These are phyloP conservation scores for Bryum argenteum DNA, from an alignment of 225 moss, liverwort and hornwort genomes.

Conservation along the genomic window DNA sequence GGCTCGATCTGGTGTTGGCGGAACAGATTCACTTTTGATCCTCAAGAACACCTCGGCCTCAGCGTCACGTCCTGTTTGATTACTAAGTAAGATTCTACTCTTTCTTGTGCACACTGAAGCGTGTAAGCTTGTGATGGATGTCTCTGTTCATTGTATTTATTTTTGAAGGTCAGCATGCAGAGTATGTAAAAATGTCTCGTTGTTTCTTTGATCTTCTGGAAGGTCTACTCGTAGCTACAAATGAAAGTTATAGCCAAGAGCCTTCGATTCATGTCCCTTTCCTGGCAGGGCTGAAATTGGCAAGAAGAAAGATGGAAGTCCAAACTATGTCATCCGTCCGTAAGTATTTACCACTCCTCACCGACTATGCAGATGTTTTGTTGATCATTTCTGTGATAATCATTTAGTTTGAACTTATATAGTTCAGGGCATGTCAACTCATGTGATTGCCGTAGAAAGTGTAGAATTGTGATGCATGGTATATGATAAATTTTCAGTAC, in stretches of 20 bases:
- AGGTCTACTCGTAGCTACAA: background rate
- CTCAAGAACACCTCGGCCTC: slow-evolving; percentile 50
- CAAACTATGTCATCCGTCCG: slow-evolving; percentile 74
- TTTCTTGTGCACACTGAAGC: slow-evolving; percentile 2
- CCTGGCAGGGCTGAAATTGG: slow-evolving; percentile 47
- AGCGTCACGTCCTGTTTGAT: slow-evolving; percentile 53
- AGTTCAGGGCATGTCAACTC: slow-evolving; percentile 13
- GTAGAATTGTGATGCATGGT: background rate
- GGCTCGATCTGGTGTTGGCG: slow-evolving; percentile 10
- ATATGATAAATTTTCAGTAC: background rate
- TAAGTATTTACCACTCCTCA: slow-evolving; percentile 37
- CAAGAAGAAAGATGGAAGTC: slow-evolving; percentile 68
- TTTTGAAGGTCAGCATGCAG: background rate
- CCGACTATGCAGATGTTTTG: slow-evolving; percentile 5
- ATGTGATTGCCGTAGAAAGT: background rate
- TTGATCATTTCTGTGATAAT: background rate
- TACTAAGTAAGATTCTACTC: slow-evolving; percentile 44
- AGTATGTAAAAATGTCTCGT: slow-evolving; percentile 7
- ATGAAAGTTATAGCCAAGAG: background rate
- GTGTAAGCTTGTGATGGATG: slow-evolving; percentile 7
- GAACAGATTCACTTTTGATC: slow-evolving; percentile 49
- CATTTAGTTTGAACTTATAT: slow-evolving; percentile 4
- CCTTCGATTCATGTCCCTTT: slow-evolving; percentile 20
- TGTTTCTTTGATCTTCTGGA: background rate
- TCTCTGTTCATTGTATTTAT: slow-evolving; percentile 12